Evolutionary conservation across 805 yeast species (phyloP).

Genomic region (Teunomyces barrocoloradensis): DNA sequence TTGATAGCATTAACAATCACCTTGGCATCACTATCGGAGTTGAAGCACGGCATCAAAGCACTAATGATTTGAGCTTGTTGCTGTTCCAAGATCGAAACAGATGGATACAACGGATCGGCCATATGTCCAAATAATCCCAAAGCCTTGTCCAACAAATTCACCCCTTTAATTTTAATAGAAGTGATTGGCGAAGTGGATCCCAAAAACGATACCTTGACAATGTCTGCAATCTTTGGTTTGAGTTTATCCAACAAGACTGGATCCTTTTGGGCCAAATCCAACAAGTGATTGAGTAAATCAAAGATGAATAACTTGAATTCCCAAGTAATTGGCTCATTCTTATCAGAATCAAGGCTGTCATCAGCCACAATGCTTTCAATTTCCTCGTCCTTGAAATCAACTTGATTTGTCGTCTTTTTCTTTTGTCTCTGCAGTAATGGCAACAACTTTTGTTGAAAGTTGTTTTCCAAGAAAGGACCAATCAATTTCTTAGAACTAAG

Average conservation of each 20-base stretch:
- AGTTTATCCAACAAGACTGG: slow-evolving; percentile 43
- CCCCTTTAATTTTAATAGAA: slow-evolving; percentile 60
- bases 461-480: slow-evolving; percentile 35
- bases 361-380: slow-evolving; percentile 38
- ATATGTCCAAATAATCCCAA: slow-evolving; percentile 58
- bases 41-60: slow-evolving; percentile 85
- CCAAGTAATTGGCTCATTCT: slow-evolving; percentile 59
- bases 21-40: slow-evolving; percentile 64
- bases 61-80: slow-evolving; percentile 93
- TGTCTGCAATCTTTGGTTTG: slow-evolving; percentile 51
- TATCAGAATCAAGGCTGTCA: slow-evolving; percentile 33
- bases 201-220: slow-evolving; percentile 74
- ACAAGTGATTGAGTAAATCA: slow-evolving; percentile 43
- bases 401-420: slow-evolving; percentile 26
- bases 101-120: slow-evolving; percentile 70
- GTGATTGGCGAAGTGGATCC: slow-evolving; percentile 74
- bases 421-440: slow-evolving; percentile 43
- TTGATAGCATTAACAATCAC: slow-evolving; percentile 75
- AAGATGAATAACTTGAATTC: slow-evolving; percentile 50
- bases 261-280: slow-evolving; percentile 40
- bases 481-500: slow-evolving; percentile 43
- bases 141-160: slow-evolving; percentile 61
- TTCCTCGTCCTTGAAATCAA: slow-evolving; percentile 41
- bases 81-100: slow-evolving; percentile 73
- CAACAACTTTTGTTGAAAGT: slow-evolving; percentile 38